A percentile compares a stretch with the other conserved stretches of the same genome.
phyloP scores from a whole-genome alignment of 495 filamentous ascomycete genomes.

The Penicillium coffeae region DNA sequence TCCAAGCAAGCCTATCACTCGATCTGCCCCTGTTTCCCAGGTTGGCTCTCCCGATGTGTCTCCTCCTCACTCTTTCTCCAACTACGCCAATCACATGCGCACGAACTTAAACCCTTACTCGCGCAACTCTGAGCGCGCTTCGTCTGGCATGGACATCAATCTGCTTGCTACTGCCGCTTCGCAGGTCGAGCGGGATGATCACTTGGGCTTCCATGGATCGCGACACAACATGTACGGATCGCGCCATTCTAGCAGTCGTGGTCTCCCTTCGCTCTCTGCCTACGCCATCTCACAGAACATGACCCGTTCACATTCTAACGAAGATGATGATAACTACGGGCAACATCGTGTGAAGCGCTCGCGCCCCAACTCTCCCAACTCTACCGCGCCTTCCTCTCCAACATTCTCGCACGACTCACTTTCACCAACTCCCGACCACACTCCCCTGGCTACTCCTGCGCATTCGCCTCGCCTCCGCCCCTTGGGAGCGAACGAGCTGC shows the following conservation, averaged over 20 bases:
- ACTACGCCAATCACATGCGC: conserved; percentile 64
- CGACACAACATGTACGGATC: conserved; percentile 52
- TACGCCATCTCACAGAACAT: conserved; percentile 79
- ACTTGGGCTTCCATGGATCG: conserved; percentile 39
- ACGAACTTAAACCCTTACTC: conserved; percentile 62
- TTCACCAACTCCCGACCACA: conserved; percentile 95
- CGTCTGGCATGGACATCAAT: conserved; percentile 71
- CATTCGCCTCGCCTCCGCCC: conserved; percentile 92
- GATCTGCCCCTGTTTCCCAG: conserved; percentile 86
- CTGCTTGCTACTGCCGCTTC: conserved; percentile 89
- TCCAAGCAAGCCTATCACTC: conserved; percentile 64
- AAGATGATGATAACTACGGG: conserved; percentile 69
- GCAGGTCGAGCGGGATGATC: conserved; percentile 77
- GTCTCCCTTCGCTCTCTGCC: conserved; percentile 73
- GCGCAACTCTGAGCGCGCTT: conserved; percentile 46
- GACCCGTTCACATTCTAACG: conserved; percentile 87
- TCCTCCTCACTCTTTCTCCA: conserved; percentile 83
- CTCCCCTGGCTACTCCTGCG: conserved; percentile 89
- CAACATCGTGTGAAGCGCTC: conserved; percentile 79
- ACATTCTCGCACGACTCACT: conserved; percentile 95
- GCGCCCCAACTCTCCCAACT: conserved; percentile 87
- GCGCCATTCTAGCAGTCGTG: conserved; percentile 57
- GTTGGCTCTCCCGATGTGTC: conserved; percentile 93
- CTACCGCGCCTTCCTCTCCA: conserved; percentile 94
- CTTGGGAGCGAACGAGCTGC: conserved; percentile 62